Base-by-base conservation (phyloP, 805 yeast species). In the Millerozyma acaciae region DNA sequence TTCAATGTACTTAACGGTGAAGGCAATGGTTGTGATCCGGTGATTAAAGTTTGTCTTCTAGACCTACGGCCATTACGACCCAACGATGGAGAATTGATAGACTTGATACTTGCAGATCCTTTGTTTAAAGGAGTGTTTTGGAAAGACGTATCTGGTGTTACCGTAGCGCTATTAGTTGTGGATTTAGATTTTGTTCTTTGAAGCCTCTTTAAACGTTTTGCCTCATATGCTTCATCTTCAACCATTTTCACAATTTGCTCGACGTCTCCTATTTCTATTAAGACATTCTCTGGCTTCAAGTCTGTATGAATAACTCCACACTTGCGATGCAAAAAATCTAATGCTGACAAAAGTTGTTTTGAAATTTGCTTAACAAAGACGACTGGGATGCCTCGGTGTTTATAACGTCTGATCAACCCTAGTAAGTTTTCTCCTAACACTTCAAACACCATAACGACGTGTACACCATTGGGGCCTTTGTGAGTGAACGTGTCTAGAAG, bases 381-480 rank as follows among this genome's bases (percentile, higher is more conserved):
- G 20, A 76, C 53, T 2, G 95, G 95, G n/a, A 86, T 73, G 15
- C 94, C 90, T 43, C 83, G 70, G 58, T 84, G 87, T 51, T 74
- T 73, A 46, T 76, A 89, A 36, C 89, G 70, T 43, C 85, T 75
- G 38, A 90, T 87, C 45, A 93, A 67, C 14, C 95, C 89, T 33
- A 93, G 65, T 45, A 93, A 58, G 53, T 88, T 90, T 57, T 93
- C 99, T 14, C 99, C 99, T 41, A 93, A 66, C 0, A 93, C 96
- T 61, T 93, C 98, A 57, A 93, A 93, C 1, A 90, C 97, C 97
- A 93, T 93, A 38, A 93, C 90, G 8, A 88, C 81, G 60, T 93
- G 99, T 2, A 75, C 70, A 1, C 99, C 99, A 57, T 93, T 87
- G 4, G 86, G 88, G 1, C 98, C 98, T 26, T 66, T 61, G 52